These are phyloP conservation scores for Pseudonectria buxi DNA, from an alignment of 2,329 filamentous ascomycete genomes.

Conservation along the genomic window DNA sequence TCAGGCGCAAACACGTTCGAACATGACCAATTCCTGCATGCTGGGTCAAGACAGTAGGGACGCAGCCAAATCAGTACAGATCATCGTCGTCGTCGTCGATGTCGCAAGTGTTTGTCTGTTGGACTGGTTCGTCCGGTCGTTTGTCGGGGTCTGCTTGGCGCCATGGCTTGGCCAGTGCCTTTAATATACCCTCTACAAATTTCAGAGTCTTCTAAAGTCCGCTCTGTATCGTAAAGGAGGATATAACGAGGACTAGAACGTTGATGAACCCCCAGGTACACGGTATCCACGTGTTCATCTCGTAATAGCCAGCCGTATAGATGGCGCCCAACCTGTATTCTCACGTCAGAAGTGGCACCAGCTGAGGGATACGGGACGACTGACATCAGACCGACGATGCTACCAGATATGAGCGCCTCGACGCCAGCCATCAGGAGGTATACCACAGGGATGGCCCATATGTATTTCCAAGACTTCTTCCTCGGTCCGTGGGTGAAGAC, in stretches of 20 bases:
- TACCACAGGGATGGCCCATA: slow-evolving; percentile 66
- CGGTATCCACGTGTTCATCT: slow-evolving; percentile 92
- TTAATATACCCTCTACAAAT: neutral
- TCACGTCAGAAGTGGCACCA: slow-evolving; percentile 8
- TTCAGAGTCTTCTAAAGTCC: slow-evolving; percentile 52
- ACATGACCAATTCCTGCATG: too few relatives aligned
- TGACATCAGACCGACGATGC: slow-evolving; percentile 72
- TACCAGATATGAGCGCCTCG: slow-evolving; percentile 74
- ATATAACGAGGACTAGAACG: slow-evolving; percentile 73
- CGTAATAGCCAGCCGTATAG: slow-evolving; percentile 75
- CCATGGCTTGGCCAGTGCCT: too few relatives aligned
- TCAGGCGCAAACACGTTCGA: too few relatives aligned
- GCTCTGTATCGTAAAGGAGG: slow-evolving; percentile 88
- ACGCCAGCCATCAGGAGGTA: slow-evolving; percentile 66
- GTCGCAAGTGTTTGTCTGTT: too few relatives aligned
- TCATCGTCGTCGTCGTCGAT: too few relatives aligned
- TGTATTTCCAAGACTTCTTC: slow-evolving; percentile 48
- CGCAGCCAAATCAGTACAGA: too few relatives aligned
- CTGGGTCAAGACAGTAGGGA: too few relatives aligned
- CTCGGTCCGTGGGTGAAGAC: slow-evolving; percentile 62
- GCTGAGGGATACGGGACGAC: slow-evolving; percentile 24
- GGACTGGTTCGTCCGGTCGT: too few relatives aligned
- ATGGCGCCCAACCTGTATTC: slow-evolving; percentile 64
- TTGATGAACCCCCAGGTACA: slow-evolving; percentile 84
- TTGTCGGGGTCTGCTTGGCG: too few relatives aligned